Base-by-base conservation (phyloP, 2,329 filamentous ascomycete genomes). In the Penicillium sp. region DNA sequence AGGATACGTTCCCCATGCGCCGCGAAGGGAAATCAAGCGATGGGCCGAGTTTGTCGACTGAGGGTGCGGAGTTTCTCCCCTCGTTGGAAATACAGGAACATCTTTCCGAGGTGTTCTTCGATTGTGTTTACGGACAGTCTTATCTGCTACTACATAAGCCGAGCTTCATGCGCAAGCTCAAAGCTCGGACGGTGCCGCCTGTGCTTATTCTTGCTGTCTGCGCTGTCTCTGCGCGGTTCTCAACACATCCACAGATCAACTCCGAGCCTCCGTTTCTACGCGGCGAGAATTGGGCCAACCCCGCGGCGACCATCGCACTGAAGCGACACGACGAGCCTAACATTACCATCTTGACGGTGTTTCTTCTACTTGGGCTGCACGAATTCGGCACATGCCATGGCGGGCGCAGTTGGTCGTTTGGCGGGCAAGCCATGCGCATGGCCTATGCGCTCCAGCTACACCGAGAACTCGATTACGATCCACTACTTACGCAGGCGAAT, bases 321-420 rank as follows among this genome's bases (percentile, higher is more conserved):
- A 91, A 89, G 72, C 87, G 93, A 69, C 97, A 96, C 71, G 95
- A 98, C 73, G 92, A 92, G 80, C 94, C 95, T 1, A 98, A 97
- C 74, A 95, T 98, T 66, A 98, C 94, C 2, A 96, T 97, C 47
- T 79, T 99, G 50, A 97, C 93, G 5, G 95, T 94, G 51, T 90
- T 97, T 64, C 78, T 98, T 8, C 86, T 98, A 19, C 84, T 98
- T 17, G 93, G 93, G 3, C 83, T 99, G 44, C 94, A 99, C 74
- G 94, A 97, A 72, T 98, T 98, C 70, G 95, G 95, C 59, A 98
- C 94, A 13, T 98, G 95, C 73, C 94, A 98, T 75, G 95, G 95
- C 61, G 94, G 93, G 15, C 87, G 94, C 67, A 97, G 93, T 75
- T 99, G 95, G 95, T 92, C 96, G 63, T 87, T 98, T 66, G 93